Base-by-base conservation (phyloP, 225 moss, liverwort and hornwort species). In the Anthoceros angustus region DNA sequence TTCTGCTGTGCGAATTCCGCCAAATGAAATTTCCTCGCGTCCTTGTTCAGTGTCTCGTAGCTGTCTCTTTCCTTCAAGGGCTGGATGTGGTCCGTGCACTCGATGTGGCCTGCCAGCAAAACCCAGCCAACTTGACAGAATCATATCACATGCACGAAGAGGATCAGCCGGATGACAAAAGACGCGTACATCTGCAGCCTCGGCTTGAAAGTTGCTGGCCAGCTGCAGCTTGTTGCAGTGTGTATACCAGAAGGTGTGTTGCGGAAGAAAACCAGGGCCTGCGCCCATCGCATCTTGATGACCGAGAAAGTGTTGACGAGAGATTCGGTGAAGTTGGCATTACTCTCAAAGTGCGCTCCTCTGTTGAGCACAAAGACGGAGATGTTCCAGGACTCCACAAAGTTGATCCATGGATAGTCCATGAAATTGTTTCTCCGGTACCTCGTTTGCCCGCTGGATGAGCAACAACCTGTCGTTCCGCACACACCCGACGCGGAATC, bases 1-100 rank as follows among this genome's bases (percentile, higher is more conserved):
- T 83, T 83, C 43, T 80, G 80, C 70, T 77, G 77, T 39, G 26
- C 70, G 8, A 80, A 80, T 20, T 76, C 75, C 6, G 77, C 83
- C 79, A 75, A 78, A 21, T 72, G 77, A 68, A 73, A 83, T n/a
- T n/a, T n/a, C n/a, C n/a, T n/a, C n/a, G n/a, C n/a, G n/a, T n/a
- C n/a, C n/a, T n/a, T n/a, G n/a, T n/a, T n/a, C n/a, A n/a, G n/a
- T n/a, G n/a, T n/a, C n/a, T n/a, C n/a, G 21, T 77, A 79, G 61
- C 80, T 69, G 41, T 65, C n/a, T 0, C 5, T 41, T 21, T 68
- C 75, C 61, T 77, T 75, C 66, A 77, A 79, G 10, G 71, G 65
- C 9, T 50, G 71, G 14, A 68, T 62, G 65, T 38, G 77, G 83
- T 2, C 62, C 61, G 15, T 76, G 71, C 63, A 76, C 2, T 64